These are phyloP conservation scores for Ceriops zippeliana DNA, from an alignment of 345 rosid species.

Conservation along the genomic window DNA sequence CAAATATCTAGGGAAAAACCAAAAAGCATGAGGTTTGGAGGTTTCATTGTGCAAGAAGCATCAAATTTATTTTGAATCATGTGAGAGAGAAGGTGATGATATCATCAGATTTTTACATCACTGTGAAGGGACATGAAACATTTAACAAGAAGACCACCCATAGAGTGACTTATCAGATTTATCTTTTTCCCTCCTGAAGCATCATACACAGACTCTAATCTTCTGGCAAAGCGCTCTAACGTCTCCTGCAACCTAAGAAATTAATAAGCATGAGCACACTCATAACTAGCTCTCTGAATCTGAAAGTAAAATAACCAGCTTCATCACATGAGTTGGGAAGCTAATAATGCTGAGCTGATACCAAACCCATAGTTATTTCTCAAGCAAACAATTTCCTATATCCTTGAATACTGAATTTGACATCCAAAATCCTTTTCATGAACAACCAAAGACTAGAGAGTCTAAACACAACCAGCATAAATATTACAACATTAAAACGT, in stretches of 20 bases:
- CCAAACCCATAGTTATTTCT: no score
- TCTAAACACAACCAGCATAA: no score
- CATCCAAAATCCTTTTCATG: no score
- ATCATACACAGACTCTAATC: constrained; percentile 59
- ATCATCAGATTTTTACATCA: constrained; percentile 47
- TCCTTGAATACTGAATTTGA: no score
- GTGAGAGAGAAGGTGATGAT: not conserved
- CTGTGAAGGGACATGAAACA: constrained; percentile 81
- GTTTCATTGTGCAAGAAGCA: not conserved
- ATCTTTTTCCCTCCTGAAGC: constrained; percentile 92
- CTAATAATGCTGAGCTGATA: not conserved
- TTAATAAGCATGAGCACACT: constrained; percentile 16
- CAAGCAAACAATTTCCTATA: no score
- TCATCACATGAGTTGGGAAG: not conserved
- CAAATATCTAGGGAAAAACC: constrained; percentile 51
- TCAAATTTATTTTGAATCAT: constrained; percentile 1
- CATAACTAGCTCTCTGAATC: constrained; percentile 1
- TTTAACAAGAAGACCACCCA: constrained; percentile 93
- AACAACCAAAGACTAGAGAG: no score
- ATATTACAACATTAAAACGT: no score
- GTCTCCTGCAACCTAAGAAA: constrained; percentile 64
- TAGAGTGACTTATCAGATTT: constrained; percentile 81
- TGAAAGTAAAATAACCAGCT: not conserved
- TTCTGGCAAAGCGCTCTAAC: constrained; percentile 58
- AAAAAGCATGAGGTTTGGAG: not conserved